Evolutionary conservation across 495 filamentous ascomycete species (phyloP).

Genomic region (Cetradonia linearis): DNA sequence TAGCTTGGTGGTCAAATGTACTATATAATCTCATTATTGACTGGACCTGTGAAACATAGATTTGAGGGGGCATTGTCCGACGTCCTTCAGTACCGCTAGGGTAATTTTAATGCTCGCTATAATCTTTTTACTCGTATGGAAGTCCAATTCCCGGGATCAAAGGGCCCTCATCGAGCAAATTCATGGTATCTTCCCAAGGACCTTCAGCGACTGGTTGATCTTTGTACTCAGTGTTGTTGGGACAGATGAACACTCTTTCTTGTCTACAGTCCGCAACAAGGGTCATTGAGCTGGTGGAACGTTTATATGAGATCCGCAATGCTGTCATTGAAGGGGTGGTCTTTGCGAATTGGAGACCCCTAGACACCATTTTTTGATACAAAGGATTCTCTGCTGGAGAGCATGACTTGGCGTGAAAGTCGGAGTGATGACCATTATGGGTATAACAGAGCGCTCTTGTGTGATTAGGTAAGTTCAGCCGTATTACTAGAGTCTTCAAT

Average conservation of each 20-base stretch:
- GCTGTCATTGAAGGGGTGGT: not conserved
- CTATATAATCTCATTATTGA: too few relatives aligned
- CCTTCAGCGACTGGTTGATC: not conserved
- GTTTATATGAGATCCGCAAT: not conserved
- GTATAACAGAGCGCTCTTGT: too few relatives aligned
- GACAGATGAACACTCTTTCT: too few relatives aligned
- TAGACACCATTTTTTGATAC: not conserved
- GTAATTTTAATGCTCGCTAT: too few relatives aligned
- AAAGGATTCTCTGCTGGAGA: not conserved
- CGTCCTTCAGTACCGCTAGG: too few relatives aligned
- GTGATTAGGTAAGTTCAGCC: not conserved
- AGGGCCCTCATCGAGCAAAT: not conserved
- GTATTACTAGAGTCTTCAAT: not conserved
- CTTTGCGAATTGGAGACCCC: not conserved
- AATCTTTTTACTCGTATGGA: too few relatives aligned
- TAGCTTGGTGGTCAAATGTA: too few relatives aligned
- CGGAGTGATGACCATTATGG: not conserved
- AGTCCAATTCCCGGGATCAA: not conserved
- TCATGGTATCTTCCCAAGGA: not conserved
- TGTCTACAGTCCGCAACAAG: not conserved
- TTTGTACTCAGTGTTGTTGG: not conserved
- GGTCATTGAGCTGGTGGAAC: rapidly evolving
- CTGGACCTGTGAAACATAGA: too few relatives aligned
- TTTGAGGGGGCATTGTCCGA: too few relatives aligned
- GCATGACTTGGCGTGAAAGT: not conserved